Conservation (phyloP, 192 early-diverging fungal genomes). For the Coemansia furcata region DNA sequence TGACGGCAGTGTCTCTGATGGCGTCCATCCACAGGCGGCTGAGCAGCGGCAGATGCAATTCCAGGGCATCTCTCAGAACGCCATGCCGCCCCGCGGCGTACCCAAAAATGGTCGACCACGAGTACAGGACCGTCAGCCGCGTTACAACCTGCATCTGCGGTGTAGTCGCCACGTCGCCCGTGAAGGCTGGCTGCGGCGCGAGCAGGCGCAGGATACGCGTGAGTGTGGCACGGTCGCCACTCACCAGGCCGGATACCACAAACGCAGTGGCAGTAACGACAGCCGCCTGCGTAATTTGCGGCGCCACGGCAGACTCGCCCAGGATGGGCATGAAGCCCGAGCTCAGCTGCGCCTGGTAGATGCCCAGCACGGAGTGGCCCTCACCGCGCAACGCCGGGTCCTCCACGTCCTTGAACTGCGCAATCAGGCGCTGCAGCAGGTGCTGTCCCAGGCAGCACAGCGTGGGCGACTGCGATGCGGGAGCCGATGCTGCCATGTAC, state of each 20-base stretch:
- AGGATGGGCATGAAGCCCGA: slow-evolving; percentile 84
- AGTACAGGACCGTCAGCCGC: slow-evolving; percentile 18
- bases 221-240: slow-evolving; percentile 13
- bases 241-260: slow-evolving; percentile 28
- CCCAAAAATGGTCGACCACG: slow-evolving; percentile 21
- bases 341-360: slow-evolving; percentile 93
- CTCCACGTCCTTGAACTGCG: slow-evolving; percentile 66
- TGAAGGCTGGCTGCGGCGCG: slow-evolving; percentile 26
- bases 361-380: slow-evolving; percentile 70
- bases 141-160: slow-evolving; percentile 23
- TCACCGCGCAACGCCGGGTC: slow-evolving; percentile 87
- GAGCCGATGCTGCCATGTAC: slow-evolving; percentile 81
- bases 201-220: slow-evolving; percentile 33
- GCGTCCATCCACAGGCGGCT: slow-evolving; percentile 30
- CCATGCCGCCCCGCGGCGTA: not conserved
- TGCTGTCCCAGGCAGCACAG: slow-evolving; percentile 77
- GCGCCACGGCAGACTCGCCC: not conserved
- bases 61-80: slow-evolving; percentile 10
- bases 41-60: slow-evolving; percentile 26
- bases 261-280: slow-evolving; percentile 25
- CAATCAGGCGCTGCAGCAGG: slow-evolving; percentile 76
- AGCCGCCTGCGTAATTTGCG: slow-evolving; percentile 11
- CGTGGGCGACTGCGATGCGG: slow-evolving; percentile 55
- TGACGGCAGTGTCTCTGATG: slow-evolving; percentile 32
- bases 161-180: not conserved